Evolutionary conservation across 352 stramenopile species (phyloP), one percentile per base, ranked within the genome.

Genomic region (Globisporangium paroecandrum): DNA sequence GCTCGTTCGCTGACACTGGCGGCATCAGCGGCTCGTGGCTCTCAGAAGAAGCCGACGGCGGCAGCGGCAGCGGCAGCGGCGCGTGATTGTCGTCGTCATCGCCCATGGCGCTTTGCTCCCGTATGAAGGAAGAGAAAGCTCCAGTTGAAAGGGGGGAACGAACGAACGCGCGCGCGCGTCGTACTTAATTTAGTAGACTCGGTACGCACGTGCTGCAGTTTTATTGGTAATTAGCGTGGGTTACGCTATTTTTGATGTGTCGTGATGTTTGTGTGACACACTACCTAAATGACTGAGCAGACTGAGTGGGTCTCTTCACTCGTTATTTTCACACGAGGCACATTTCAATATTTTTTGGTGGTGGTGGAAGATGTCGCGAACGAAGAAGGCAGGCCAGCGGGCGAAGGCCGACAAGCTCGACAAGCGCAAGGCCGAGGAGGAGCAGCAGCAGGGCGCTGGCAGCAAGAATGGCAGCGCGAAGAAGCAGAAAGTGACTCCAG

Each of bases 371-470:
- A 69, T 69, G 64, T 49, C 55, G 29, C 64, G 64, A 46, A 47
- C 57, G 1, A 54, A 43, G 36, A 89, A 89, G 63, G 78, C 82
- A 27, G 82, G 83, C 47, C 70, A 59, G 47, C 49, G 36, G 22
- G n/a, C 56, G 29, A 57, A 22, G 24, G 15, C 18, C 65, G 62
- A 49, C 15, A 49, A 49, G 43, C 18, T 12, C 65, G 55, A 77
- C 22, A 71, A 71, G 54, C 43, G 46, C 49, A 74, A 76, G 54
- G 25, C 32, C 12, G 47, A 32, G 4, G 47, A 49, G n/a, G 10
- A 59, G 25, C 32, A 60, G 22, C 34, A 46, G 24, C 34, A 68
- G 38, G 41, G 6, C 1, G 22, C 12, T 29, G 36, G 12, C 53
- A 58, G 36, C n/a, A 51, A 62, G 36, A 49, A 66, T 34, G 56